Base-by-base conservation (phyloP, 768 basidiomycete species). In the Nidula microcarpa region DNA sequence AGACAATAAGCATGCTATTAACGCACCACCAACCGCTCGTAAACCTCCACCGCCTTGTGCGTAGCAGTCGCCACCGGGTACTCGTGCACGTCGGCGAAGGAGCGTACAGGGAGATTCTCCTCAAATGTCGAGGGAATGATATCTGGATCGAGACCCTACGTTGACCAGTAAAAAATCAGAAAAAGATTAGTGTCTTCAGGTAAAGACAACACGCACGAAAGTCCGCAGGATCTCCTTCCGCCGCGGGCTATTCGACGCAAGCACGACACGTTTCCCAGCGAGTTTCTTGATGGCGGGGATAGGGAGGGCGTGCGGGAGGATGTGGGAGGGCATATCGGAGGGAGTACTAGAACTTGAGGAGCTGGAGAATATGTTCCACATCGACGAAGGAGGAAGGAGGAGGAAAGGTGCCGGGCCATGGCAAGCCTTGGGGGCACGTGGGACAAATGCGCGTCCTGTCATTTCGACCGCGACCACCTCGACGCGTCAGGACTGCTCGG, bases 161-260 rank as follows among this genome's bases (percentile, higher is more conserved):
- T 41, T 41, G 16, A 41, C 39, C 39, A 13, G 39, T 41, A 41
- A 41, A 41, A 3, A 53, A 44, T 45, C 49, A 52, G 43, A 43
- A 43, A 32, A 33, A 51, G 16, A 17, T 44, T 34, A 35, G 49
- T 43, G 33, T 39, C 23, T 56, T 17, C 50, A 30, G 53, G 36
- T 45, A 36, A 37, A 18, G 13, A 33, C 35, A 47, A 53, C 47
- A 79, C 87, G 64, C 67, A 94, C 93, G 61, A 89, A 81, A 5
- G 79, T 86, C 51, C 75, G 78, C 17, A 98, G 79, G 54, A 96
- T 92, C 51, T 94, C 92, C 62, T 81, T 84, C 61, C 94, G 76
- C 58, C 94, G 78, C 1, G 93, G 91, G 60, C 91, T 94, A 53
- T 82, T 85, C 4, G 94, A 96, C 0, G 94, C 94, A 1, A 98